Evolutionary conservation across 2,329 filamentous ascomycete species (phyloP).

Genomic region (Nothophaeocryptopus gaeumannii): DNA sequence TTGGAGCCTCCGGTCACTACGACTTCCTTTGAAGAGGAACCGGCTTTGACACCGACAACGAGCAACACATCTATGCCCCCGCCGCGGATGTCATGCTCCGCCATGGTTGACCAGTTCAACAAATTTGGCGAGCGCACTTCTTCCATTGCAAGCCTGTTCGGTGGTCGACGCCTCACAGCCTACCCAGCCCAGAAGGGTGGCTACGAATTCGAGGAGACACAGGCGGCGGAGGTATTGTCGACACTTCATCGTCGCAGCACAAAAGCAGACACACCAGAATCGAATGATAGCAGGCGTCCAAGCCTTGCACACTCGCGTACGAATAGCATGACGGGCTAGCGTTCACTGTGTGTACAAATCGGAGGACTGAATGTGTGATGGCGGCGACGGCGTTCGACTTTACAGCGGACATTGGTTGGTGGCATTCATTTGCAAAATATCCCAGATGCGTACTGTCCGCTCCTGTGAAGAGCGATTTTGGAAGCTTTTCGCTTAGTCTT

Average conservation of each 20-base stretch:
- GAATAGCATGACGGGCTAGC: not conserved
- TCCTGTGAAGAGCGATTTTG: too few species aligned
- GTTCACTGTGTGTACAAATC: too few species aligned
- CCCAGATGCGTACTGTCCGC: too few species aligned
- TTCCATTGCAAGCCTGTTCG: slow-evolving; percentile 22
- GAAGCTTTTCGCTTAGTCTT: too few species aligned
- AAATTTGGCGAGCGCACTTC: slow-evolving; percentile 23
- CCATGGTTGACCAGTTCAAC: slow-evolving; percentile 25
- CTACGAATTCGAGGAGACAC: slow-evolving; percentile 22
- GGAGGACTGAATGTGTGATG: too few species aligned
- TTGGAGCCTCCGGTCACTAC: not conserved
- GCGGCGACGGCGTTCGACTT: too few species aligned
- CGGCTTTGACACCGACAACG: not conserved
- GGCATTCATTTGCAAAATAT: too few species aligned
- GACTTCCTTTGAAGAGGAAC: too few species aligned
- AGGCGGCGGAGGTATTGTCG: slow-evolving; percentile 22
- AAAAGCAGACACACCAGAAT: slow-evolving; percentile 9
- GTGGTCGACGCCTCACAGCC: slow-evolving; percentile 17
- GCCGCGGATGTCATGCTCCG: slow-evolving; percentile 20
- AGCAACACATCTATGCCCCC: slow-evolving; percentile 15
- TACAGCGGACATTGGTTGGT: too few species aligned
- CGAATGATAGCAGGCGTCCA: slow-evolving; percentile 1
- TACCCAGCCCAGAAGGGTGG: slow-evolving; percentile 19
- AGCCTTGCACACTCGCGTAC: not conserved
- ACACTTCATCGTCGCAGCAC: slow-evolving; percentile 17